Conservation (phyloP, 2,329 filamentous ascomycete genomes). For the Aquanectria penicillioides region DNA sequence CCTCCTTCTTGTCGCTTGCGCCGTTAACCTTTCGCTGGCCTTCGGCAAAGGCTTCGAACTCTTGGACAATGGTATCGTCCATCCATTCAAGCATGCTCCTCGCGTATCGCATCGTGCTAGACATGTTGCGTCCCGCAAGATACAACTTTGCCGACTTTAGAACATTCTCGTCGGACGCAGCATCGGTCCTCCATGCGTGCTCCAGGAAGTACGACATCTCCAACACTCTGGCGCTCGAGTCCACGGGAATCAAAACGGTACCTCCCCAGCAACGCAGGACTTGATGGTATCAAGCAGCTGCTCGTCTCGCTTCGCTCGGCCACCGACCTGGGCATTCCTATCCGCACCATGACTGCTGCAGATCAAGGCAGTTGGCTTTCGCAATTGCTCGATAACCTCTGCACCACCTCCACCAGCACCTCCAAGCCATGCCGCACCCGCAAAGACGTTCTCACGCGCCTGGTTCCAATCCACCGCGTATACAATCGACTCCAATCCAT, state of each 20-base stretch:
- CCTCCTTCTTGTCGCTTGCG: conserved; percentile 61
- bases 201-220: conserved; percentile 94
- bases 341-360: conserved; percentile 88
- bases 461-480: conserved; percentile 99
- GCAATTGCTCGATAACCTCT: conserved; percentile 92
- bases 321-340: conserved; percentile 74
- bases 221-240: conserved; percentile 93
- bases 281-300: conserved; percentile 84
- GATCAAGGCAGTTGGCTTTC: conserved; percentile 91
- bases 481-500: conserved; percentile 95
- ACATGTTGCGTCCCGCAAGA: conserved; percentile 85
- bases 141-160: conserved; percentile 73
- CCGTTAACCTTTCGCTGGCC: conserved; percentile 58
- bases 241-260: conserved; percentile 91
- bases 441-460: conserved; percentile 92
- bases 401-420: conserved; percentile 82
- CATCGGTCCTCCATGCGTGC: conserved; percentile 84
- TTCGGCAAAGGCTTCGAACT: conserved; percentile 81
- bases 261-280: conserved; percentile 81
- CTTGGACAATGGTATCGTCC: conserved; percentile 93
- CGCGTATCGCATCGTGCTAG: conserved; percentile 89
- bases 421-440: conserved; percentile 92
- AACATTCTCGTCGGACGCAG: conserved; percentile 59
- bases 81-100: conserved; percentile 99
- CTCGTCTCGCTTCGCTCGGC: conserved; percentile 85